Evolutionary conservation across 371 early-diverging fungal genomes (phyloP), one percentile per base, ranked within the genome.

Genomic region (Saksenaea oblongispora): DNA sequence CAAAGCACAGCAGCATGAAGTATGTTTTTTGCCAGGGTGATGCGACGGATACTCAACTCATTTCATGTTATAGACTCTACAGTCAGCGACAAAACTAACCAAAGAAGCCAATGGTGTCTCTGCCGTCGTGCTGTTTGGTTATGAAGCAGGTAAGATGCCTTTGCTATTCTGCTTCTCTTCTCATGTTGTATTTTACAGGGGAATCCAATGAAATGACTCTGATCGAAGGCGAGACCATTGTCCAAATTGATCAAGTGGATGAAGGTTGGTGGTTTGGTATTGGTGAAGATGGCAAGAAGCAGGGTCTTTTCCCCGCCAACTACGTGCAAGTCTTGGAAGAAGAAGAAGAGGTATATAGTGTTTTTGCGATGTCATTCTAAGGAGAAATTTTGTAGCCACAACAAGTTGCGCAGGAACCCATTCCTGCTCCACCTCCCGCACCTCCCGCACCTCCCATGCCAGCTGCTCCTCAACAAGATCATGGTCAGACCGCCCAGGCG

Each of bases 261-360:
- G 92, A 89, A 56, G 92, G 91, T n/a, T 94, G 95, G 95, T 94
- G 95, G 95, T 86, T 85, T 39, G 97, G 95, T 59, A 78, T 83
- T 39, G 88, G 89, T 63, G 83, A 88, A 58, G 89, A 91, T 67
- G 93, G 94, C 17, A 70, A 82, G 27, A 85, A 89, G n/a, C 82
- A 84, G 56, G 96, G 96, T 18, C 74, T 94, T 44, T 96, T 96
- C 84, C 96, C 96, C 17, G 85, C 90, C 63, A 92, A 90, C 72
- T 92, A 89, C 72, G 92, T 92, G 7, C 85, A 91, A 64, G 53
- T 89, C 18, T 71, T 91, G 59, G 89, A 88, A 56, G 63, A 72
- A 35, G 67, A 67, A 34, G 89, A 88, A 55, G 63, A 71, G 34
- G 66, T 35, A 22, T 13, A 3, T 14, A 22, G 8, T 17, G 7